These are phyloP conservation scores for Licmophora abbreviata DNA, from an alignment of 108 stramenopile genomes.

Conservation along the genomic window DNA sequence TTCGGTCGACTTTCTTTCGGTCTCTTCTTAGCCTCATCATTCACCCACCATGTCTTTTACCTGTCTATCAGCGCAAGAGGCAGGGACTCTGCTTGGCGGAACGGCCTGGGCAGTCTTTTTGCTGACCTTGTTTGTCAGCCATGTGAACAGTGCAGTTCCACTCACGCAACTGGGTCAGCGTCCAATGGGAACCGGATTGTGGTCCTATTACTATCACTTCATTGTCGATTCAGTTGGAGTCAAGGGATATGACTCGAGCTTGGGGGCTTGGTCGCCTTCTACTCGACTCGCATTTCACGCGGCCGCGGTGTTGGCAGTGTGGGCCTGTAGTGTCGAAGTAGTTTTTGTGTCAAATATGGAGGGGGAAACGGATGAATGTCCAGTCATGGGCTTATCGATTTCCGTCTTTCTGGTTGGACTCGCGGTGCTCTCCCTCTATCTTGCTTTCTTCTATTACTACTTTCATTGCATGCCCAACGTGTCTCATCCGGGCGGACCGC, in stretches of 20 bases:
- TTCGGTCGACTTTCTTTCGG: too few relatives aligned
- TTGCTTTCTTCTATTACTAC: slow-evolving; percentile 10
- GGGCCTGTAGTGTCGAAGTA: slow-evolving; percentile 9
- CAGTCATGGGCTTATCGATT: background rate
- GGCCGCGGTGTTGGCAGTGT: slow-evolving; percentile 11
- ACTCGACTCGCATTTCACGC: slow-evolving; percentile 32
- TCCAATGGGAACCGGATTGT: background rate
- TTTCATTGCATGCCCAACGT: slow-evolving; percentile 40
- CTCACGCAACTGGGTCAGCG: background rate
- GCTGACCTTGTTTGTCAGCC: too few relatives aligned
- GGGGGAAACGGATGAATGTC: slow-evolving; percentile 5
- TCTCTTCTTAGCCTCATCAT: too few relatives aligned
- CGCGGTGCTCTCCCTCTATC: slow-evolving; percentile 8
- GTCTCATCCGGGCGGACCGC: slow-evolving; percentile 66
- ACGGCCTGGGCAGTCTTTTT: too few relatives aligned
- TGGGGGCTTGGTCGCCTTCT: slow-evolving; percentile 56
- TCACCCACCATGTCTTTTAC: too few relatives aligned
- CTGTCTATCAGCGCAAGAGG: too few relatives aligned
- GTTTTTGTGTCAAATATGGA: slow-evolving; percentile 5
- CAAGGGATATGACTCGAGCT: slow-evolving; percentile 59
- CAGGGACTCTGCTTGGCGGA: too few relatives aligned
- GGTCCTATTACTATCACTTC: background rate
- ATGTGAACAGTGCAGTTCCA: too few relatives aligned
- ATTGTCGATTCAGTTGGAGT: slow-evolving; percentile 26
- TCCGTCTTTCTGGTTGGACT: slow-evolving; percentile 6